phyloP scores from a whole-genome alignment of 305 asterid genomes.

The Petunia hybrid region DNA sequence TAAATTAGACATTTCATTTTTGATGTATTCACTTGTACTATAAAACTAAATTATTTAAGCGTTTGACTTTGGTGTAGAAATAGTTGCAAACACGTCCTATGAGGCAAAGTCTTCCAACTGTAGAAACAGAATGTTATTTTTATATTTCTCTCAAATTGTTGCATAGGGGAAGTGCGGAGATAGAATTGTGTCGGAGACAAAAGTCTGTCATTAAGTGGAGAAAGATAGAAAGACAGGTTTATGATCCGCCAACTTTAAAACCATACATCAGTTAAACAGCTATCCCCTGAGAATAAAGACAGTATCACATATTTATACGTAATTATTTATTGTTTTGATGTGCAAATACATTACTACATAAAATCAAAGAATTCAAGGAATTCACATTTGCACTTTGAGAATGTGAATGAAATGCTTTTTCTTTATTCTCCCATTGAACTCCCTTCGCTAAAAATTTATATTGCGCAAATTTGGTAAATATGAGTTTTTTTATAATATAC shows the following conservation, averaged over 20 bases:
- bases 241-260: not conserved
- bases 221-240: no score
- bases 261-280: not conserved
- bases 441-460: no score
- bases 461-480: no score
- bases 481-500: no score
- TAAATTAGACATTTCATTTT: not conserved
- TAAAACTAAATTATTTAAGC: not conserved
- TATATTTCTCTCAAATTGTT: no score
- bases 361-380: not conserved
- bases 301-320: not conserved
- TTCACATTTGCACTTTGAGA: not conserved
- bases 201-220: no score
- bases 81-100: slow-evolving; percentile 27
- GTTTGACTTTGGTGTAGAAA: not conserved
- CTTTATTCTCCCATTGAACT: no score
- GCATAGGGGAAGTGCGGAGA: no score
- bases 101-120: not conserved
- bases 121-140: not conserved
- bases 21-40: not conserved
- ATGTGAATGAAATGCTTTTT: not conserved
- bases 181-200: no score
- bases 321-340: not conserved
- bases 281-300: no score
- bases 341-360: not conserved